Conservation (phyloP, 805 yeast species). For the Yarrowia sp. region DNA sequence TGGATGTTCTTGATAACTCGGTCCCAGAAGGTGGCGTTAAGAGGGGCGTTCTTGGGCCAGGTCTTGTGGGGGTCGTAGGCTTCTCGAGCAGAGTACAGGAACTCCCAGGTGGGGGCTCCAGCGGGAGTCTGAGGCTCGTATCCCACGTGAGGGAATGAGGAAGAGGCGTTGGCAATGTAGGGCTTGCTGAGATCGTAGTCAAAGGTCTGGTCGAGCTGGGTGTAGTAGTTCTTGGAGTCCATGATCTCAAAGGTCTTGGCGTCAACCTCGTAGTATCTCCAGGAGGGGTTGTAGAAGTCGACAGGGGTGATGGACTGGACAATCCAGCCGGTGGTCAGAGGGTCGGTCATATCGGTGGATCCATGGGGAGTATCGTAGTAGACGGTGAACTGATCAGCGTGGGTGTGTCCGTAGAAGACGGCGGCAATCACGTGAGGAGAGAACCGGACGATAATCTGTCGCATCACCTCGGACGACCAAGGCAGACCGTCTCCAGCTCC, state of each 20-base stretch:
- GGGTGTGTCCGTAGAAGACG: constrained; percentile 75
- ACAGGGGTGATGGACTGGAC: constrained; percentile 71
- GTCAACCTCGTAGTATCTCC: constrained; percentile 77
- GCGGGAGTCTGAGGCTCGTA: constrained; percentile 41
- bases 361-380: constrained; percentile 59
- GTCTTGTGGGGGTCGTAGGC: constrained; percentile 58
- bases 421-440: constrained; percentile 73
- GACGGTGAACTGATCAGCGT: constrained; percentile 69
- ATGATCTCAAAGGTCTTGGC: constrained; percentile 63
- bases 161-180: constrained; percentile 19
- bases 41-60: constrained; percentile 66
- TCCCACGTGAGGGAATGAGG: constrained; percentile 30
- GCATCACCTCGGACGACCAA: constrained; percentile 61
- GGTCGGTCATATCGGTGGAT: constrained; percentile 49
- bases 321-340: constrained; percentile 66
- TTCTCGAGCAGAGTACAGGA: constrained; percentile 57
- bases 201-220: constrained; percentile 63
- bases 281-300: constrained; percentile 67
- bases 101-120: constrained; percentile 62
- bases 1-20: constrained; percentile 38
- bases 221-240: constrained; percentile 65
- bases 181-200: constrained; percentile 37
- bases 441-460: constrained; percentile 67
- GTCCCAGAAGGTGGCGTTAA: constrained; percentile 75
- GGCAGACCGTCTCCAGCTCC: constrained; percentile 63